Evolutionary conservation across 305 asterid genomes (phyloP).

Genomic region (Fraxinus dipetala): DNA sequence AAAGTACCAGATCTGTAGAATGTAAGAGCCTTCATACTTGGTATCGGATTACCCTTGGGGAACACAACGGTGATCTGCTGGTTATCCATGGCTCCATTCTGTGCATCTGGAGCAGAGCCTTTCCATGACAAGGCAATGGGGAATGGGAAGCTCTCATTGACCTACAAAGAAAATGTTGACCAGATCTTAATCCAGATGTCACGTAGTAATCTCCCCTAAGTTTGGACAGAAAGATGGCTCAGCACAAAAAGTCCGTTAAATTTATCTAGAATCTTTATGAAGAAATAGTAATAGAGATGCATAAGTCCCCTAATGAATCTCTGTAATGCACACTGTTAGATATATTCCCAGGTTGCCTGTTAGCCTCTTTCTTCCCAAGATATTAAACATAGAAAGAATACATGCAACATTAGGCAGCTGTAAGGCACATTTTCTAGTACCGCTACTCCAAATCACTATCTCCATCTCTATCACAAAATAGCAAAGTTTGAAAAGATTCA

Average conservation of each 20-base stretch:
- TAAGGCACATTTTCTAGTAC: not conserved
- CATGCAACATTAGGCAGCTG: not conserved
- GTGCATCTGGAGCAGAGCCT: slow-evolving; percentile 44
- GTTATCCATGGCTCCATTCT: slow-evolving; percentile 34
- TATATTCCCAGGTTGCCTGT: not conserved
- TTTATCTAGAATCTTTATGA: not conserved
- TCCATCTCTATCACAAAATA: not conserved
- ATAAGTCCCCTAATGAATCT: not conserved
- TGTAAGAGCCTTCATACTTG: slow-evolving; percentile 52
- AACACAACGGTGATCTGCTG: slow-evolving; percentile 45
- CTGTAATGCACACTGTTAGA: not conserved
- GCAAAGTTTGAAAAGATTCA: not conserved
- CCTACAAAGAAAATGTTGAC: slow-evolving; percentile 28
- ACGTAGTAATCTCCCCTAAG: slow-evolving; percentile 4
- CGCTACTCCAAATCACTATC: not conserved
- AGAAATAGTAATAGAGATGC: not conserved
- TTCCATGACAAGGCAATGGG: slow-evolving; percentile 52
- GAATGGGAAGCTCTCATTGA: slow-evolving; percentile 45
- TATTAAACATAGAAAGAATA: not conserved
- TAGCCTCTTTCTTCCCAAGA: not conserved
- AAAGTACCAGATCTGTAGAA: slow-evolving; percentile 46
- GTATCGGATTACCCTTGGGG: slow-evolving; percentile 50
- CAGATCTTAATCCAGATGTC: not conserved
- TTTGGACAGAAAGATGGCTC: not conserved
- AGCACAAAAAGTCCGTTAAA: not conserved